Conservation (phyloP, 495 filamentous ascomycete genomes). For the Penicillium canariense region DNA sequence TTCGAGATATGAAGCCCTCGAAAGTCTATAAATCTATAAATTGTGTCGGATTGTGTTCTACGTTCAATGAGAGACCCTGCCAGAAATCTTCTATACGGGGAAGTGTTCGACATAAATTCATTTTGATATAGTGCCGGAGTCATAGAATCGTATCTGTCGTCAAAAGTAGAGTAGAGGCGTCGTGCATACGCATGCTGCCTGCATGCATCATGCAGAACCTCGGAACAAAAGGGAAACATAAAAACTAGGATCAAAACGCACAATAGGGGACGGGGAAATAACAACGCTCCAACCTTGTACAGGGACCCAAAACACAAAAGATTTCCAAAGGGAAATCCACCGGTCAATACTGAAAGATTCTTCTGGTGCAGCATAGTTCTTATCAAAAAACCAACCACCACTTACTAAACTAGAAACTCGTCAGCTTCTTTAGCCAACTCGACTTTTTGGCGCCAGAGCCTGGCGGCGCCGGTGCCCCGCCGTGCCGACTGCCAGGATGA, state of each 20-base stretch:
- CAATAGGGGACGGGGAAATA: not conserved
- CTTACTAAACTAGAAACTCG: constrained; percentile 27
- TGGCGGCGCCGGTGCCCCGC: constrained; percentile 20
- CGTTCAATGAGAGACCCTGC: too few relatives aligned
- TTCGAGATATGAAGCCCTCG: too few relatives aligned
- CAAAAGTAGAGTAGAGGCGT: constrained; percentile 1
- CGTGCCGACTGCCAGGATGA: constrained; percentile 30
- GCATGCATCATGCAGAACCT: not conserved
- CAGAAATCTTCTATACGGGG: not conserved
- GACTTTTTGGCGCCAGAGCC: constrained; percentile 39
- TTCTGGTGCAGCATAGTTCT: not conserved
- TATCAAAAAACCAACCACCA: not conserved
- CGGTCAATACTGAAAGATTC: not conserved
- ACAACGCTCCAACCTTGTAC: constrained; percentile 10
- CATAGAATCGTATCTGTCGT: constrained; percentile 25
- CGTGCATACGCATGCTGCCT: not conserved
- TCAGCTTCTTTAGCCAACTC: constrained; percentile 50
- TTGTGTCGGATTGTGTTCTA: too few relatives aligned
- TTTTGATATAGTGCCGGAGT: constrained; percentile 3
- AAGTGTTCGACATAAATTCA: not conserved
- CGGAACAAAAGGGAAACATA: not conserved
- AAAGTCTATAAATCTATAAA: too few relatives aligned
- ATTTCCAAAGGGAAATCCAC: not conserved
- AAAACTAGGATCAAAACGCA: not conserved
- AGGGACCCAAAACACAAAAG: not conserved